phyloP scores from a whole-genome alignment of 352 stramenopile species.

The Phytophthora vignae region DNA sequence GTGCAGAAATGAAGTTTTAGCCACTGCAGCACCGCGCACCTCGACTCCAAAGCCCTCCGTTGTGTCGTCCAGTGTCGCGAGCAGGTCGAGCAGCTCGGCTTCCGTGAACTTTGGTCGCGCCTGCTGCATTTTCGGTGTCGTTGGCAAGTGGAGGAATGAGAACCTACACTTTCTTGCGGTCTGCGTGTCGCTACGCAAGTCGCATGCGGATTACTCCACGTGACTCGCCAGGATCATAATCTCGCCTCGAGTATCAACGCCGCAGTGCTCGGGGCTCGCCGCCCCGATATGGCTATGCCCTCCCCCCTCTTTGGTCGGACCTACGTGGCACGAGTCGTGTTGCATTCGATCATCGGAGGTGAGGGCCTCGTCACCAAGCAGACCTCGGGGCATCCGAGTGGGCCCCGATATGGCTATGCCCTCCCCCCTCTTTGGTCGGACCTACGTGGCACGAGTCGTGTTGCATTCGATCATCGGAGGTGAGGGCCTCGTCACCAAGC shows the following conservation, averaged over 20 bases:
- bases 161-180: slow-evolving; percentile 1
- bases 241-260: background rate
- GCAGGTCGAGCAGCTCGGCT: slow-evolving; percentile 52
- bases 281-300: too few relatives aligned
- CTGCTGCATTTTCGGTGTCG: slow-evolving; percentile 1
- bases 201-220: slow-evolving; percentile 20
- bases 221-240: slow-evolving; percentile 6
- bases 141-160: slow-evolving; percentile 11
- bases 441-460: too few relatives aligned
- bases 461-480: too few relatives aligned
- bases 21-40: background rate
- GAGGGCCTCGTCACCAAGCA: background rate
- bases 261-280: background rate
- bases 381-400: background rate
- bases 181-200: slow-evolving; percentile 12
- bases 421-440: too few relatives aligned
- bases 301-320: too few relatives aligned
- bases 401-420: too few relatives aligned
- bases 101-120: slow-evolving; percentile 46
- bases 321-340: too few relatives aligned
- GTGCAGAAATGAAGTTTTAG: background rate
- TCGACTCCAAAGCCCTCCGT: background rate
- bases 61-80: slow-evolving; percentile 36
- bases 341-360: too few relatives aligned
- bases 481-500: background rate